A percentile compares a stretch with the other conserved stretches of the same genome.
These are phyloP conservation scores for Ganoderma meredithae DNA, from an alignment of 1,284 basidiomycete genomes.

Conservation along the genomic window DNA sequence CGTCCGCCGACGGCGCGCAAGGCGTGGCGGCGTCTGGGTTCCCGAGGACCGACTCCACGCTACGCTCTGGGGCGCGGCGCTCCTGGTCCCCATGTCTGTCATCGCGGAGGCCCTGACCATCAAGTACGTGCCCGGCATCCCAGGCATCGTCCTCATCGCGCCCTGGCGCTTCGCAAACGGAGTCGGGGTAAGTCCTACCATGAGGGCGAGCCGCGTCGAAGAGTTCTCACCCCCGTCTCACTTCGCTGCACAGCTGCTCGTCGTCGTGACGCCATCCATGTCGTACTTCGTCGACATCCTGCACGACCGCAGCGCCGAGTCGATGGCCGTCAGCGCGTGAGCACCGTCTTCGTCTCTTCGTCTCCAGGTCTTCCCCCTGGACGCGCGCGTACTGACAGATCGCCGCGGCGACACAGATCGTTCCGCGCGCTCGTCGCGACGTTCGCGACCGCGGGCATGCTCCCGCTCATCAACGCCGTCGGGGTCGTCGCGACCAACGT, in stretches of 20 bases:
- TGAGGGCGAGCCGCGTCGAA: too few relatives aligned
- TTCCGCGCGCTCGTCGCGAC: constrained; percentile 53
- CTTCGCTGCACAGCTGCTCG: constrained; percentile 49
- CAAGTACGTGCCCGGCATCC: constrained; percentile 47
- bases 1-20: constrained; percentile 51
- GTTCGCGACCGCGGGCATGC: constrained; percentile 47
- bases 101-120: constrained; percentile 44
- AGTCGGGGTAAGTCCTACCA: constrained; percentile 54
- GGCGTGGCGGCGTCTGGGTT: constrained; percentile 56
- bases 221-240: too few relatives aligned
- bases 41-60: constrained; percentile 70
- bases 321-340: constrained; percentile 51
- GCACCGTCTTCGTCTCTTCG: neutral
- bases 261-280: constrained; percentile 57
- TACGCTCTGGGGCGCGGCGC: constrained; percentile 52
- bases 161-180: constrained; percentile 57
- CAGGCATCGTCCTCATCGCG: constrained; percentile 50
- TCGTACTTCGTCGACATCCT: constrained; percentile 67
- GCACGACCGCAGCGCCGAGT: constrained; percentile 60
- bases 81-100: constrained; percentile 54
- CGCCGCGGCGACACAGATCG: constrained; percentile 39
- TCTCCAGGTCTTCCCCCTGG: constrained; percentile 11
- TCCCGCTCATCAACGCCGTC: constrained; percentile 61
- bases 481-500: constrained; percentile 63
- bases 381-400: too few relatives aligned